phyloP scores from a whole-genome alignment of 176 grass and related monocot genomes.

The Ananas comosus region DNA sequence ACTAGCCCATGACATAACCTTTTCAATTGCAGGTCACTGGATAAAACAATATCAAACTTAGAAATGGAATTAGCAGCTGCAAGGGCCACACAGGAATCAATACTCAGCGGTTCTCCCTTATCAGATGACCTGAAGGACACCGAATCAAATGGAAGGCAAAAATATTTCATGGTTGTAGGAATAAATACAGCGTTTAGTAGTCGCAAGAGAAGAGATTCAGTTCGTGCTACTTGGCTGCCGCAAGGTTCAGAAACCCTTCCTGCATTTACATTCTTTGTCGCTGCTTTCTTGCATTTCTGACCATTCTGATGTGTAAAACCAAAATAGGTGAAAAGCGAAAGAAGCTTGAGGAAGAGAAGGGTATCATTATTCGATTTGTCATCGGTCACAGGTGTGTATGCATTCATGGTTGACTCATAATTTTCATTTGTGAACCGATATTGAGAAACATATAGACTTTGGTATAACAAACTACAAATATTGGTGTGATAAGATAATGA shows the following conservation, averaged over 20 bases:
- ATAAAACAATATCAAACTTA: constrained; percentile 79
- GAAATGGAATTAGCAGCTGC: constrained; percentile 84
- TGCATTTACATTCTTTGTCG: constrained; percentile 3
- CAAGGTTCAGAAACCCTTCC: constrained; percentile 44
- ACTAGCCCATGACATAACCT: background rate
- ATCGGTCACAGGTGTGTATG: constrained; percentile 73
- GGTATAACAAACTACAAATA: no score
- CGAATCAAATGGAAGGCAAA: constrained; percentile 26
- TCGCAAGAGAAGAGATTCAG: constrained; percentile 68
- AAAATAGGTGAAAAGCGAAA: constrained; percentile 56
- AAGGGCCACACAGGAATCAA: constrained; percentile 53
- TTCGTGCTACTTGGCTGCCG: constrained; percentile 93
- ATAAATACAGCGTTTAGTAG: constrained; percentile 97
- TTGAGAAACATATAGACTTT: no score
- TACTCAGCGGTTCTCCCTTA: constrained; percentile 34
- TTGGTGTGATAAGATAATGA: no score
- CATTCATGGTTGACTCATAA: background rate
- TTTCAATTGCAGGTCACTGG: constrained; percentile 44
- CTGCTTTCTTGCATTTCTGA: background rate
- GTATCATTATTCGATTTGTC: constrained; percentile 77
- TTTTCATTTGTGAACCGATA: no score
- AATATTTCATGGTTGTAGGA: constrained; percentile 78
- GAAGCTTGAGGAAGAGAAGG: constrained; percentile 83
- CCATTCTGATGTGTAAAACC: background rate
- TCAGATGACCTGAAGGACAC: constrained; percentile 19